Base-by-base conservation (phyloP, 345 rosid species). In the Theobroma cacao region DNA sequence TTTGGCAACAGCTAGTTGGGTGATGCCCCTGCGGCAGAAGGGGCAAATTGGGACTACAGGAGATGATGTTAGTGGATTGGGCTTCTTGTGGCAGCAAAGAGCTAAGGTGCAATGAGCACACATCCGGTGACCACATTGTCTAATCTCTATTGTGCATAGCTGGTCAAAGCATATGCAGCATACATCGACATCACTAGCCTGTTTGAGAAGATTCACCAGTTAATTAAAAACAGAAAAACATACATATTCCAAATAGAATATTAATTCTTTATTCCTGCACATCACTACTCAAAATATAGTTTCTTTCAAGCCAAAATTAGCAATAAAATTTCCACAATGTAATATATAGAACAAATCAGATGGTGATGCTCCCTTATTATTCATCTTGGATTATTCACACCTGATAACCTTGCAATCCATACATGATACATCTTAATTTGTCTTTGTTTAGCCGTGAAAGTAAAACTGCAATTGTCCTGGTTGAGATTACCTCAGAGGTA, bases 91-190 rank as follows among this genome's bases (percentile, higher is more conserved):
- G 79, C 86, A 80, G 63, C 80, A 84, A 2, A 84, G 77, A 61
- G 84, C 84, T 75, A 84, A 61, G 34, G 75, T 78, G 73, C 86
- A 84, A 45, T 47, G 75, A 45, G 82, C 86, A 31, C 84, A 80
- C 82, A 84, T 81, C 31, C 70, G 80, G 64, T 84, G 86, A 6
- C 75, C 75, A 53, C 86, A 84, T 52, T 77, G 50, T 75, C 74
- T 74, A 31, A 84, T 66, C 80, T 84, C 86, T 56, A 81, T 84
- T 40, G 84, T 65, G 75, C 82, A 81, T 22, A 84, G 38, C 62
- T 70, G 77, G 33, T 84, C 86, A 72, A 84, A 78, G 82, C 84
- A 84, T 71, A 81, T 82, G 85, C 85, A 79, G 65, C 85, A 82
- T 36, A 76, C 70, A 67, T 82, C 82, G 6, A 64, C 78, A 12